Evolutionary conservation across 75 land plant genomes (phyloP).

Genomic region (Sequoia sempervirens): DNA sequence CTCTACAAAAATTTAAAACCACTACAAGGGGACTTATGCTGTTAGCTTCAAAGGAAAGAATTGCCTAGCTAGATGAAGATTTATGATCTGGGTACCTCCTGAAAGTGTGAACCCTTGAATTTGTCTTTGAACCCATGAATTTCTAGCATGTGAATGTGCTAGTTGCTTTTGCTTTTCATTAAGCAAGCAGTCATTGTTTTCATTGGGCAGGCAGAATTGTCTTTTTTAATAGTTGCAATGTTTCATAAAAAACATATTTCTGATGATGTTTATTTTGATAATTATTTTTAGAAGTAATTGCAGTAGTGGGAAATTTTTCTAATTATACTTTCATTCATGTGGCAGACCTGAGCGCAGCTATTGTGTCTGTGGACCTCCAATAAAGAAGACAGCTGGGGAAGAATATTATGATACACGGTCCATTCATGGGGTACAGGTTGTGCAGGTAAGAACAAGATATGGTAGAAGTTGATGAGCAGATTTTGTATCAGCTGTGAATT

Average conservation of each 20-base stretch:
- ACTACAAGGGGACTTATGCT: not conserved
- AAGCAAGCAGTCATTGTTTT: not conserved
- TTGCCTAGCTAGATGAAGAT: not conserved
- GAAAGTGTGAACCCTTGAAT: not conserved
- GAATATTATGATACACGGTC: slow-evolving; percentile 58
- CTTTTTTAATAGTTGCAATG: not conserved
- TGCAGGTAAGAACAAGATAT: slow-evolving; percentile 62
- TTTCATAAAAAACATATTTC: not conserved
- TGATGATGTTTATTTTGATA: not conserved
- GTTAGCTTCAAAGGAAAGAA: not conserved
- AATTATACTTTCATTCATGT: not conserved
- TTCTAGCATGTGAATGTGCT: not conserved
- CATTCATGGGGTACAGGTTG: slow-evolving; percentile 72
- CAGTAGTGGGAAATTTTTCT: slow-evolving; percentile 8
- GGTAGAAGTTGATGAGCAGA: not conserved
- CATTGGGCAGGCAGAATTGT: not conserved
- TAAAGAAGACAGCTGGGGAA: slow-evolving; percentile 44
- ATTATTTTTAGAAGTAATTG: not conserved
- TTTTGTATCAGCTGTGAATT: not conserved
- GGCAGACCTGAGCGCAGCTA: slow-evolving; percentile 91
- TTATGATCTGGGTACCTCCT: not conserved
- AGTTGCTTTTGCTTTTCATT: not conserved
- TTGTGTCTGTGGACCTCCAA: slow-evolving; percentile 83
- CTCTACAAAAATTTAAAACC: not conserved
- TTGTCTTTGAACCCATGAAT: not conserved